These are phyloP conservation scores for Candida orba DNA, from an alignment of 805 yeast species.

Conservation along the genomic window DNA sequence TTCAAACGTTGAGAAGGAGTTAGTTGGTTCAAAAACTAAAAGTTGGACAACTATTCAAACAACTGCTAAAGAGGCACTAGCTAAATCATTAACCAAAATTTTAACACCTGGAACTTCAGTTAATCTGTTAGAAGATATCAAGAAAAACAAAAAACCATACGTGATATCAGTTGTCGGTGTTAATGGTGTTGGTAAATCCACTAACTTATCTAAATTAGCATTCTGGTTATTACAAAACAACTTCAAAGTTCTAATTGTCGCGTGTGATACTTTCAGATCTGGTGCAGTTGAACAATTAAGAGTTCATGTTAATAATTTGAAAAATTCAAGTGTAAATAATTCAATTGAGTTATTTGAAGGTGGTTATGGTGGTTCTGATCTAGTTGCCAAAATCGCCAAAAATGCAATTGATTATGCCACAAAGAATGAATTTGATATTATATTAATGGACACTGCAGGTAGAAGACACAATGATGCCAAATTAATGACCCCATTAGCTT, in stretches of 20 bases:
- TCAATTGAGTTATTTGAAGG: slow-evolving; percentile 73
- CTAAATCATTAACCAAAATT: slow-evolving; percentile 60
- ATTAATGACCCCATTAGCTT: slow-evolving; percentile 90
- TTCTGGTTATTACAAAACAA: slow-evolving; percentile 93
- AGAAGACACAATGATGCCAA: slow-evolving; percentile 93
- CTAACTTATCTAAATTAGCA: slow-evolving; percentile 88
- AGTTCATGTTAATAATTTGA: slow-evolving; percentile 83
- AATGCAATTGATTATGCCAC: slow-evolving; percentile 80
- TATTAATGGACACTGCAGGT: slow-evolving; percentile 95
- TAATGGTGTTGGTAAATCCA: slow-evolving; percentile 96
- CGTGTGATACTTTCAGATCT: slow-evolving; percentile 95
- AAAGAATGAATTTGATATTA: slow-evolving; percentile 68
- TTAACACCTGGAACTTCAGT: slow-evolving; percentile 89
- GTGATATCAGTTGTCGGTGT: slow-evolving; percentile 98
- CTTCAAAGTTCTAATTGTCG: slow-evolving; percentile 80
- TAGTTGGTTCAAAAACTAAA: slow-evolving; percentile 67
- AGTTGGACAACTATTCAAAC: slow-evolving; percentile 67
- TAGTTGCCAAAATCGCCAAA: slow-evolving; percentile 87
- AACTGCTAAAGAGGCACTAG: slow-evolving; percentile 61
- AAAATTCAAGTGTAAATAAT: slow-evolving; percentile 51
- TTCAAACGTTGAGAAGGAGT: slow-evolving; percentile 57
- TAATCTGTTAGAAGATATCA: slow-evolving; percentile 75
- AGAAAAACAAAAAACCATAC: slow-evolving; percentile 47
- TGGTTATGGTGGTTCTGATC: slow-evolving; percentile 95
- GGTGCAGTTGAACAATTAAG: slow-evolving; percentile 98